Conservation (phyloP, 129 eudicot genomes). For the Chrysanthemum makinoi region DNA sequence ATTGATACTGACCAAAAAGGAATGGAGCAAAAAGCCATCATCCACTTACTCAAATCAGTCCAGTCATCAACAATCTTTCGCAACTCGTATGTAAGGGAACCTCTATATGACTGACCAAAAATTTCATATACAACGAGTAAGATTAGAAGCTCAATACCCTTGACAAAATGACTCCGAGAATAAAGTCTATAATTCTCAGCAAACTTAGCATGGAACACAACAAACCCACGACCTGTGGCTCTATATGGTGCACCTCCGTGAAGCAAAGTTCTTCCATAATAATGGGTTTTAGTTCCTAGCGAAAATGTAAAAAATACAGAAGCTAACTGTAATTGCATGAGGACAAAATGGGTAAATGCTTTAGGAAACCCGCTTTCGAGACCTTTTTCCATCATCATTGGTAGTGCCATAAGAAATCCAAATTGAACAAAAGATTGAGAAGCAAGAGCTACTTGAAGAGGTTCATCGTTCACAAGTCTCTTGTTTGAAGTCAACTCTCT, state of each 20-base stretch:
- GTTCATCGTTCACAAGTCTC: constrained; percentile 65
- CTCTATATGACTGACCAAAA: constrained; percentile 64
- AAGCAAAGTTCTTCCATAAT: constrained; percentile 88
- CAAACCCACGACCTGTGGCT: constrained; percentile 93
- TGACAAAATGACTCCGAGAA: constrained; percentile 88
- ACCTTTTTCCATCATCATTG: constrained; percentile 99
- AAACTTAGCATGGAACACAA: constrained; percentile 93
- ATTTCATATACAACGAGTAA: constrained; percentile 80
- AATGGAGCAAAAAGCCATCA: too few relatives aligned
- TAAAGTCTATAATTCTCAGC: constrained; percentile 87
- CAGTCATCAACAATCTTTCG: too few relatives aligned
- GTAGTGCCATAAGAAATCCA: constrained; percentile 86
- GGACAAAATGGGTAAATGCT: constrained; percentile 82
- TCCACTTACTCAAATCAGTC: too few relatives aligned
- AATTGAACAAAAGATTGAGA: constrained; percentile 93
- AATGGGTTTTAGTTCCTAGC: constrained; percentile 90
- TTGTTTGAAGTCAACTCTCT: constrained; percentile 49
- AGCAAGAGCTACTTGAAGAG: constrained; percentile 97
- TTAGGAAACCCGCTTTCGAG: constrained; percentile 77
- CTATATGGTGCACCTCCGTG: constrained; percentile 96
- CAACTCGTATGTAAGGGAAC: constrained; percentile 61
- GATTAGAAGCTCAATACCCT: constrained; percentile 87
- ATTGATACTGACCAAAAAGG: constrained; percentile 76
- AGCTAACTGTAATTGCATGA: constrained; percentile 94
- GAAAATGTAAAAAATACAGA: constrained; percentile 88